Conservation (phyloP, 208 protist species). For the Trypanosoma lewisi region DNA sequence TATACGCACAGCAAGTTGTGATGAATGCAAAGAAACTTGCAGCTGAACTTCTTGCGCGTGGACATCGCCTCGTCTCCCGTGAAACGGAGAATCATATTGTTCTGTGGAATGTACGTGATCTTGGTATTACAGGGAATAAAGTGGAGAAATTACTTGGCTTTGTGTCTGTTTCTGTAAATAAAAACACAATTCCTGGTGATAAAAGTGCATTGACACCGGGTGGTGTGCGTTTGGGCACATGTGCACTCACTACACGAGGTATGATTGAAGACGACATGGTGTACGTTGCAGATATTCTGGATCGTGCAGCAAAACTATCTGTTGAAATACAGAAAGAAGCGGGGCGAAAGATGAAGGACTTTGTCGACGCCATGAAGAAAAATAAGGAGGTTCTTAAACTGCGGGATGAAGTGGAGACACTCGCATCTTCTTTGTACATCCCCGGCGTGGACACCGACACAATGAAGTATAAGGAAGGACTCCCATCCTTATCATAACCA, state of each 20-base stretch:
- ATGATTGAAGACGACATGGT: constrained; percentile 91
- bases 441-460: constrained; percentile 73
- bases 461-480: constrained; percentile 76
- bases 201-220: constrained; percentile 90
- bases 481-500: constrained; percentile 25
- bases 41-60: constrained; percentile 64
- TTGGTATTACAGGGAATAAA: constrained; percentile 94
- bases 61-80: constrained; percentile 93
- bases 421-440: constrained; percentile 83
- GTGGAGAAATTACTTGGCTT: constrained; percentile 95
- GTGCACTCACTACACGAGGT: constrained; percentile 95
- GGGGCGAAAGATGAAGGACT: constrained; percentile 75
- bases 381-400: constrained; percentile 50
- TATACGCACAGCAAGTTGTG: constrained; percentile 92
- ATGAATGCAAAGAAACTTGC: constrained; percentile 89
- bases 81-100: constrained; percentile 98
- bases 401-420: constrained; percentile 77
- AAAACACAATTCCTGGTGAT: constrained; percentile 97
- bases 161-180: constrained; percentile 95
- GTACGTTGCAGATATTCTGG: constrained; percentile 88
- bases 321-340: constrained; percentile 63
- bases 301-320: constrained; percentile 80
- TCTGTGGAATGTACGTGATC: constrained; percentile 96
- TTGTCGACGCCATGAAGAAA: constrained; percentile 45
- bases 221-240: constrained; percentile 95